These are phyloP conservation scores for Phycomyces nitens DNA, from an alignment of 192 early-diverging fungal genomes.

Conservation along the genomic window DNA sequence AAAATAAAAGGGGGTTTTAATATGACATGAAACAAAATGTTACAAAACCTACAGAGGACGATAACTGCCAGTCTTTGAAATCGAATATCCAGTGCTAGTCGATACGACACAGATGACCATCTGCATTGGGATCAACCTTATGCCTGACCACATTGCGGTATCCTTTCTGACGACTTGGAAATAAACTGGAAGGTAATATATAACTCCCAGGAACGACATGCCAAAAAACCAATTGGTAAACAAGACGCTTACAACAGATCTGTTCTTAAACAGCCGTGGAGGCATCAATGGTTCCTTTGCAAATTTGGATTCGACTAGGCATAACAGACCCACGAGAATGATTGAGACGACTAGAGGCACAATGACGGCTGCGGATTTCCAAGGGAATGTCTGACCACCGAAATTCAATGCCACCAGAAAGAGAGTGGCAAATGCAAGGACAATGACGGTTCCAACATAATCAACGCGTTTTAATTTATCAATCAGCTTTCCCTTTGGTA, in stretches of 20 bases:
- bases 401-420: constrained; percentile 70
- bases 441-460: constrained; percentile 45
- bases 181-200: constrained; percentile 79
- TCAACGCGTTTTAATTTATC: constrained; percentile 70
- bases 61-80: constrained; percentile 13
- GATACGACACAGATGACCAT: constrained; percentile 12
- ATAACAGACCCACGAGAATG: constrained; percentile 48
- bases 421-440: constrained; percentile 46
- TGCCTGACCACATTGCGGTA: constrained; percentile 33
- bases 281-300: constrained; percentile 78
- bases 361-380: constrained; percentile 62
- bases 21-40: background rate
- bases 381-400: constrained; percentile 70
- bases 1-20: background rate
- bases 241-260: constrained; percentile 58
- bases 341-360: constrained; percentile 46
- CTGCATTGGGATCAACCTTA: constrained; percentile 28
- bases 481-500: constrained; percentile 46
- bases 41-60: constrained; percentile 14
- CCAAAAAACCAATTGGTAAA: constrained; percentile 61
- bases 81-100: constrained; percentile 13
- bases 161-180: constrained; percentile 66
- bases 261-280: constrained; percentile 57
- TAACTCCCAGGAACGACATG: constrained; percentile 55
- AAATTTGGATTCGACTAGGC: constrained; percentile 57